These are phyloP conservation scores for Globisporangium parvum DNA, from an alignment of 352 stramenopile genomes.

Conservation along the genomic window DNA sequence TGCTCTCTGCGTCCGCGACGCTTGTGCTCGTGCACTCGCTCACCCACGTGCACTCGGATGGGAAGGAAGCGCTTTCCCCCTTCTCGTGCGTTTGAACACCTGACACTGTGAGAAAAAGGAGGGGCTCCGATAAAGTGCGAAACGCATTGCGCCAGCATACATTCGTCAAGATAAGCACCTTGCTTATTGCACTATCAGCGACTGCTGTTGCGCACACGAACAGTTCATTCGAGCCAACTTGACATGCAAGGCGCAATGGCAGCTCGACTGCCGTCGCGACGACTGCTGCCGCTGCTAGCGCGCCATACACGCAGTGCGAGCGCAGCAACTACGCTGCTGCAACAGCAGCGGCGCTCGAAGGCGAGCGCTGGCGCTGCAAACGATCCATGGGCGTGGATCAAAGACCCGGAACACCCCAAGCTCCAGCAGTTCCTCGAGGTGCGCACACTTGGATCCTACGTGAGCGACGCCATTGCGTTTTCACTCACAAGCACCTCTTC, in stretches of 20 bases:
- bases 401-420: conserved; percentile 31
- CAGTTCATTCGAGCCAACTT: too few relatives aligned
- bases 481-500: neutral
- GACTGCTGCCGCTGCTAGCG: neutral
- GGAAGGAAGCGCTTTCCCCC: neutral
- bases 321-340: neutral
- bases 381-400: conserved; percentile 40
- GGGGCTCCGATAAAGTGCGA: conserved; percentile 1
- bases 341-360: neutral
- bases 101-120: neutral
- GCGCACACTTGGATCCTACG: neutral
- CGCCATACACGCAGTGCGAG: neutral
- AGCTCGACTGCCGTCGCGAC: neutral
- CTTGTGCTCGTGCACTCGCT: neutral
- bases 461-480: too few relatives aligned
- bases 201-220: too few relatives aligned
- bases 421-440: conserved; percentile 64
- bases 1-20: neutral
- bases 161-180: neutral
- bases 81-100: neutral
- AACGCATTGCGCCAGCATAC: neutral
- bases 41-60: too few relatives aligned
- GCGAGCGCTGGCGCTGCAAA: neutral
- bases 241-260: neutral
- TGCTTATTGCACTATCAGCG: too few relatives aligned